phyloP scores from a whole-genome alignment of 2,329 filamentous ascomycete species.

The Xylogone sp. region DNA sequence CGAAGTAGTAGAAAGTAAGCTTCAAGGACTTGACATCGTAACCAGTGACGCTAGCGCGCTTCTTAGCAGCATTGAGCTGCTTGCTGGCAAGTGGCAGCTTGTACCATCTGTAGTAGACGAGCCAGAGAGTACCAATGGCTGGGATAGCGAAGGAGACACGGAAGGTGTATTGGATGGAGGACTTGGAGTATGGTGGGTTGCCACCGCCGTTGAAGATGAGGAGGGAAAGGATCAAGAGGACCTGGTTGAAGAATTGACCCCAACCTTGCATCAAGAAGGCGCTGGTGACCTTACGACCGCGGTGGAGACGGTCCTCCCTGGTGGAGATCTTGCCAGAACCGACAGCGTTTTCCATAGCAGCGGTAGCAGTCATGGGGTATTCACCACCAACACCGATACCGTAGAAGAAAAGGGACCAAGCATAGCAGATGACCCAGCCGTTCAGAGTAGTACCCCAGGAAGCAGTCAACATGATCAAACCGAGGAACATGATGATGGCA shows the following conservation, averaged over 20 bases:
- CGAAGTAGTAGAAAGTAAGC: slow-evolving; percentile 78
- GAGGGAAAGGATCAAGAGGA: slow-evolving; percentile 79
- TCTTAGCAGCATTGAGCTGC: slow-evolving; percentile 78
- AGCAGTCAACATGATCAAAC: slow-evolving; percentile 85
- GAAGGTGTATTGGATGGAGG: slow-evolving; percentile 86
- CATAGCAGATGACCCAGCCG: slow-evolving; percentile 97
- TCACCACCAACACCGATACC: slow-evolving; percentile 75
- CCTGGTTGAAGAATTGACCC: slow-evolving; percentile 95
- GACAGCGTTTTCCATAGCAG: slow-evolving; percentile 87
- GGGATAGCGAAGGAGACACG: slow-evolving; percentile 89
- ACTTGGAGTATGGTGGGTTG: slow-evolving; percentile 67
- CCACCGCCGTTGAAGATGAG: slow-evolving; percentile 71
- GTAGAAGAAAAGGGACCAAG: slow-evolving; percentile 92
- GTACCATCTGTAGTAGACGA: slow-evolving; percentile 92
- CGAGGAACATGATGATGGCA: slow-evolving; percentile 89
- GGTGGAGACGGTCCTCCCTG: slow-evolving; percentile 88
- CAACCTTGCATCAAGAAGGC: slow-evolving; percentile 98
- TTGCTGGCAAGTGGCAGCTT: slow-evolving; percentile 90
- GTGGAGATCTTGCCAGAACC: slow-evolving; percentile 85
- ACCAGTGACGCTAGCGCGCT: slow-evolving; percentile 80
- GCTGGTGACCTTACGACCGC: slow-evolving; percentile 90
- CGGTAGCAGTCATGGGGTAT: slow-evolving; percentile 95
- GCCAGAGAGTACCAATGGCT: slow-evolving; percentile 86
- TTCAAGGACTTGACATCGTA: slow-evolving; percentile 85
- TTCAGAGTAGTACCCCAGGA: slow-evolving; percentile 84